phyloP scores from a whole-genome alignment of 192 early-diverging fungal species.

The Coemansia sp. region DNA sequence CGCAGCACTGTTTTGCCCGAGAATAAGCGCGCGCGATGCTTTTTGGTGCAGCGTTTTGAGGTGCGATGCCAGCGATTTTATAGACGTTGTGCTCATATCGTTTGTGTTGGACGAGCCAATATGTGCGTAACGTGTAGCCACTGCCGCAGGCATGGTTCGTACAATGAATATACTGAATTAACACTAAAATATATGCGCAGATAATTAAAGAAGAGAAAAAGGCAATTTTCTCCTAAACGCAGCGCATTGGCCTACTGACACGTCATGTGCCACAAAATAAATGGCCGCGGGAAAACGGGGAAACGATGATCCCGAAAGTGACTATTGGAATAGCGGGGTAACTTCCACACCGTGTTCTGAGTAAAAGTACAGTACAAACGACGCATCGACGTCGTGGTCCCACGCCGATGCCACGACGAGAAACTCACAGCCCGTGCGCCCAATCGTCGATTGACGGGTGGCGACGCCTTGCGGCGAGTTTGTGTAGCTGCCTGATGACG shows the following conservation, averaged over 20 bases:
- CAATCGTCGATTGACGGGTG: conserved; percentile 23
- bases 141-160: conserved; percentile 9
- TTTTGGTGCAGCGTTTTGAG: conserved; percentile 46
- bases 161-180: not conserved
- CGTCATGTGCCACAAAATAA: not conserved
- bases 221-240: not conserved
- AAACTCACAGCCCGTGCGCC: conserved; percentile 22
- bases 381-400: conserved; percentile 27
- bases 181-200: too few relatives aligned
- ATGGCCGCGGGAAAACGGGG: not conserved
- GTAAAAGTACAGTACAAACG: conserved; percentile 52
- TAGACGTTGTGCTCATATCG: not conserved
- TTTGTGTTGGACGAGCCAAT: too few relatives aligned
- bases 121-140: not conserved
- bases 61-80: conserved; percentile 9
- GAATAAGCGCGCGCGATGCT: conserved; percentile 50
- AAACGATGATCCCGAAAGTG: not conserved
- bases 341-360: conserved; percentile 35
- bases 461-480: conserved; percentile 52
- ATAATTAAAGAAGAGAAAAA: not conserved
- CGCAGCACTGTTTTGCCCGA: conserved; percentile 35
- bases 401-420: conserved; percentile 45
- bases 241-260: not conserved
- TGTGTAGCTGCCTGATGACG: conserved; percentile 50
- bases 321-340: conserved; percentile 12